Evolutionary conservation across 768 basidiomycete species (phyloP).

Genomic region (Pleurotus eryngii): DNA sequence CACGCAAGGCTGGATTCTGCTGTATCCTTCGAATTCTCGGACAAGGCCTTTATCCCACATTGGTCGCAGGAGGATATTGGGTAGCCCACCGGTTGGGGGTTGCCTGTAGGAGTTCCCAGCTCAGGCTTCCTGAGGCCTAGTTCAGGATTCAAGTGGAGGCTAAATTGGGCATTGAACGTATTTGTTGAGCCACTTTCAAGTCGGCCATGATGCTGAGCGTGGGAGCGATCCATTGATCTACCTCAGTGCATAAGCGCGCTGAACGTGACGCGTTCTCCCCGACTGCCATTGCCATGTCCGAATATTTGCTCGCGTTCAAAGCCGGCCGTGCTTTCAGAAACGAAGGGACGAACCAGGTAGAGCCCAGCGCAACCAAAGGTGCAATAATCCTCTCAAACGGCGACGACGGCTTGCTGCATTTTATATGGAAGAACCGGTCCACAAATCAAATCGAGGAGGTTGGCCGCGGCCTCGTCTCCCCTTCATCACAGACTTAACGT

Average conservation of each 20-base stretch:
- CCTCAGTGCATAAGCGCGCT: neutral
- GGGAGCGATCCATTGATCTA: neutral
- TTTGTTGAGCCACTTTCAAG: too few relatives aligned
- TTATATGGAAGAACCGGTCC: slow-evolving; percentile 74
- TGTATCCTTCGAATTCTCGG: too few relatives aligned
- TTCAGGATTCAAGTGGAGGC: too few relatives aligned
- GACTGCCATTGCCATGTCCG: slow-evolving; percentile 25
- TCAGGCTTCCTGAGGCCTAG: too few relatives aligned
- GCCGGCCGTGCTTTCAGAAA: slow-evolving; percentile 77
- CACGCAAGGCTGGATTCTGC: too few relatives aligned
- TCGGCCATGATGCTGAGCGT: neutral
- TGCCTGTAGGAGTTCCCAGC: too few relatives aligned
- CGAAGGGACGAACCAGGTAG: slow-evolving; percentile 63
- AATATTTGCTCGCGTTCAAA: slow-evolving; percentile 53
- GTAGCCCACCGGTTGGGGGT: too few relatives aligned
- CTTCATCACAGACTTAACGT: neutral
- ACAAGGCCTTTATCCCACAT: too few relatives aligned
- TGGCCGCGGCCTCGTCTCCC: slow-evolving; percentile 5
- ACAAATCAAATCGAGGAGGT: slow-evolving; percentile 65
- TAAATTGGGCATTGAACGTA: too few relatives aligned
- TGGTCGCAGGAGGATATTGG: too few relatives aligned
- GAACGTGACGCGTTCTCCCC: too few relatives aligned
- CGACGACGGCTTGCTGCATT: slow-evolving; percentile 76
- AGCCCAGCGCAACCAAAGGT: slow-evolving; percentile 67
- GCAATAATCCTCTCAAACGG: slow-evolving; percentile 65